Evolutionary conservation across 805 yeast species (phyloP), one percentile per base, ranked within the genome.

Genomic region (Candida easanensis): DNA sequence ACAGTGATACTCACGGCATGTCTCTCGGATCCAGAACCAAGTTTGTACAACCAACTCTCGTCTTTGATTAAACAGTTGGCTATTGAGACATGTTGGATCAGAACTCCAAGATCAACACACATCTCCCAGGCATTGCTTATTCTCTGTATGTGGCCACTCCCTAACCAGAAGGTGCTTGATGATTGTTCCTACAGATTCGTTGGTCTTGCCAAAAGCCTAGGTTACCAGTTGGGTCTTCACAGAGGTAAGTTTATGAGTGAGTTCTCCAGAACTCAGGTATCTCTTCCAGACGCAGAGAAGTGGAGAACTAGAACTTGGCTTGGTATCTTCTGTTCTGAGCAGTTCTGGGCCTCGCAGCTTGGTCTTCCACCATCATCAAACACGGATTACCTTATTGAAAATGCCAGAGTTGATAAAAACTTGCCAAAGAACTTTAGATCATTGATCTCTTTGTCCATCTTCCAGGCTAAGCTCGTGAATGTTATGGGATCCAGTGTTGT

Each of bases 251-350:
- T 90, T 61, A 88, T 90, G 51, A 80, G 84, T 49, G 97, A 90
- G 57, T 90, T 90, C 53, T 83, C 95, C 6, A 73, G 97, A 57
- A 86, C 91, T 23, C 97, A 90, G 60, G 93, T 85, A 4, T 77
- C 87, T 19, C 71, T 89, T 63, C 91, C 91, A 0, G 88, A 90
- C 63, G 91, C 96, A 5, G 97, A 88, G 53, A 82, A 81, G 57
- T 90, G 97, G 97, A 75, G 97, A 62, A 88, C 97, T 1, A 71
- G 96, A 52, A 79, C 96, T 1, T 90, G 97, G 97, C 67, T 88
- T 22, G 89, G 91, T 3, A 84, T 87, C 4, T 90, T 85, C 62
- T 84, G 89, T 57, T 74, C 88, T 36, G 97, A 89, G 59, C 95
- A 89, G 53, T 84, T 88, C 57, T 87, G 96, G 93, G 83, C 95